Conservation (phyloP, 2,329 filamentous ascomycete genomes). For the Claviceps purpurea region DNA sequence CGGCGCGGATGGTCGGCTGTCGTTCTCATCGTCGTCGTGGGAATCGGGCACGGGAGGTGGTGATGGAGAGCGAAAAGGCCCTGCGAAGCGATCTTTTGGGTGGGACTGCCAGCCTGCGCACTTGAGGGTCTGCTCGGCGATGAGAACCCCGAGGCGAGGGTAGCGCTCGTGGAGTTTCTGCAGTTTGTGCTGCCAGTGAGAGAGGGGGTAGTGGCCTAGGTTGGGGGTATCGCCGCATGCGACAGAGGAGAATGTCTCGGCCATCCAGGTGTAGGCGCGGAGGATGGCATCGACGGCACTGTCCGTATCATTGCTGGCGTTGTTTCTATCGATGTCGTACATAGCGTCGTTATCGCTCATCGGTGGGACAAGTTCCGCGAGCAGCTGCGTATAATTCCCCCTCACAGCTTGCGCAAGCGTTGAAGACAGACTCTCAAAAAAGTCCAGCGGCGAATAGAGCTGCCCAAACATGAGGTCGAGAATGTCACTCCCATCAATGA, state of each 20-base stretch:
- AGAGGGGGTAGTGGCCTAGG: slow-evolving; percentile 4
- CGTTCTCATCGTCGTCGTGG: slow-evolving; percentile 8
- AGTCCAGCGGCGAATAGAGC: slow-evolving; percentile 17
- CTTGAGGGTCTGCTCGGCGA: slow-evolving; percentile 13
- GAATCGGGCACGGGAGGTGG: slow-evolving; percentile 3
- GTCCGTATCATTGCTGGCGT: neutral
- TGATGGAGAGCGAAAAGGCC: slow-evolving; percentile 7
- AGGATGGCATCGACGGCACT: neutral
- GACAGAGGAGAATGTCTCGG: neutral
- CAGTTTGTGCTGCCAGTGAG: slow-evolving; percentile 12
- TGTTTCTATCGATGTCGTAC: neutral
- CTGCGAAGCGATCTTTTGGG: slow-evolving; percentile 21
- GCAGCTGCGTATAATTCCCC: neutral
- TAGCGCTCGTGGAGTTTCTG: slow-evolving; percentile 10
- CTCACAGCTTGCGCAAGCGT: slow-evolving; percentile 3
- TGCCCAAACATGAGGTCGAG: slow-evolving; percentile 10
- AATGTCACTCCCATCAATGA: slow-evolving; percentile 13
- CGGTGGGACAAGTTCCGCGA: neutral
- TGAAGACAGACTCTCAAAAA: slow-evolving; percentile 1
- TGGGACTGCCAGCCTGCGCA: slow-evolving; percentile 22
- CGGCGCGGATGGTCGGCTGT: slow-evolving; percentile 21
- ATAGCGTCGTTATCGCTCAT: neutral
- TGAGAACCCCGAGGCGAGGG: slow-evolving; percentile 12
- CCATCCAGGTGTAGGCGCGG: neutral
- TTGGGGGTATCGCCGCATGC: slow-evolving; percentile 11